Conservation (phyloP, 1,284 basidiomycete genomes). For the Inonotus hispidus region DNA sequence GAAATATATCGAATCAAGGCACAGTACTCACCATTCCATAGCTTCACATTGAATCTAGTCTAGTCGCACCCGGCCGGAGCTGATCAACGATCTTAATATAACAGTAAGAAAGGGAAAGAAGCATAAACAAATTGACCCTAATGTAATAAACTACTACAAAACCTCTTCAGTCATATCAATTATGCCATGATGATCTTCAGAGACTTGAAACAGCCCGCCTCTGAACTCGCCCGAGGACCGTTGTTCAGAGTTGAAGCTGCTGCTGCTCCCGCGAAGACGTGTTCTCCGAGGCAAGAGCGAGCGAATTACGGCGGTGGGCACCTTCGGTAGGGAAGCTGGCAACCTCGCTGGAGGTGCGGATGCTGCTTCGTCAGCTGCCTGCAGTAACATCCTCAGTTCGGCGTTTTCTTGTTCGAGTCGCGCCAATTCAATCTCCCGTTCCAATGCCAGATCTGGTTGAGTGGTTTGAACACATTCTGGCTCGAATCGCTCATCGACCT, state of each 20-base stretch:
- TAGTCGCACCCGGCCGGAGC: neutral
- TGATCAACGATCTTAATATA: neutral
- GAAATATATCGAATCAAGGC: neutral
- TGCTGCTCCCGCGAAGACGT: conserved; percentile 3
- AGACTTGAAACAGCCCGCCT: neutral
- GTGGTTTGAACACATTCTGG: conserved; percentile 15
- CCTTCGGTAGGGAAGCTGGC: conserved; percentile 11
- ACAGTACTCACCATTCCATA: neutral
- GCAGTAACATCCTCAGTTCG: conserved; percentile 67
- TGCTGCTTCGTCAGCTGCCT: conserved; percentile 14
- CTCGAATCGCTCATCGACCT: conserved; percentile 8
- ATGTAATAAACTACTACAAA: neutral
- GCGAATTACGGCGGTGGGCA: conserved; percentile 4
- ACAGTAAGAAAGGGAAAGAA: neutral
- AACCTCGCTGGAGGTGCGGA: neutral
- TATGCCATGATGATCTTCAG: conserved; percentile 8
- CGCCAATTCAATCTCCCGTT: conserved; percentile 82
- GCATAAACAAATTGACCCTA: neutral
- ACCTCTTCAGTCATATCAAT: conserved; percentile 15
- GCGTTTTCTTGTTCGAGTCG: conserved; percentile 84
- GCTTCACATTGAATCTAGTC: conserved; percentile 6
- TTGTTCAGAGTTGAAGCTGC: conserved; percentile 15
- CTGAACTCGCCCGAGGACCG: conserved; percentile 7
- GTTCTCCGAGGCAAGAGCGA: conserved; percentile 8
- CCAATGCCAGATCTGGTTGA: conserved; percentile 66